phyloP scores from a whole-genome alignment of 345 rosid species.

The Angophora floribunda region DNA sequence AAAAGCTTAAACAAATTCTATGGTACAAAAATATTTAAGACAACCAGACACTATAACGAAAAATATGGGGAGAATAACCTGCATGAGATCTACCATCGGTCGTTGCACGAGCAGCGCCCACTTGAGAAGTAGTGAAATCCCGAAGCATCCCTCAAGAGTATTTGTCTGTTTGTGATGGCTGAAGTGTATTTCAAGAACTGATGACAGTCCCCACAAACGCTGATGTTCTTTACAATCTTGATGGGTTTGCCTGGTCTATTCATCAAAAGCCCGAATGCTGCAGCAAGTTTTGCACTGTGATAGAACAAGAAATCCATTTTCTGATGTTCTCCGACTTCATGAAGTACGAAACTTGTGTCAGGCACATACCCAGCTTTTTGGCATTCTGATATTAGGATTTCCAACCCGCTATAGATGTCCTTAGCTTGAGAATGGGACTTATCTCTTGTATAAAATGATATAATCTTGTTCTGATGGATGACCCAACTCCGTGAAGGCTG shows the following conservation, averaged over 20 bases:
- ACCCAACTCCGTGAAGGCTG: constrained; percentile 79
- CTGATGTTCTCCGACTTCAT: constrained; percentile 79
- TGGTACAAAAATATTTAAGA: background rate
- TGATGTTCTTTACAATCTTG: constrained; percentile 59
- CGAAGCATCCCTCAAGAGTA: constrained; percentile 62
- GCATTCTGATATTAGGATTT: constrained; percentile 65
- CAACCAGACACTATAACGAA: background rate
- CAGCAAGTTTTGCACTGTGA: constrained; percentile 86
- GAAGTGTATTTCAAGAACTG: constrained; percentile 54
- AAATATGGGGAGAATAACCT: background rate
- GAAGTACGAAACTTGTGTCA: constrained; percentile 80
- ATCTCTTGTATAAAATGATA: constrained; percentile 63
- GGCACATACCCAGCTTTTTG: constrained; percentile 65
- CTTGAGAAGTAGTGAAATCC: constrained; percentile 70
- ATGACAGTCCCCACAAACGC: constrained; percentile 81
- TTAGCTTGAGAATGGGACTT: constrained; percentile 50
- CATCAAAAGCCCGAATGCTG: constrained; percentile 62
- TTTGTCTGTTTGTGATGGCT: constrained; percentile 42
- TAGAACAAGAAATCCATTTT: constrained; percentile 72
- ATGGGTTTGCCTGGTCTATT: constrained; percentile 36
- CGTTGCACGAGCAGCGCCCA: constrained; percentile 72
- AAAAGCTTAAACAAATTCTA: background rate
- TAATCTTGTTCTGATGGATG: constrained; percentile 44
- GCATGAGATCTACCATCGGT: constrained; percentile 28
- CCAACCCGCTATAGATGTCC: constrained; percentile 65